A percentile compares a stretch with the other conserved stretches of the same genome.
phyloP scores from a whole-genome alignment of 208 protist genomes.

The Trypanosoma rangeli region DNA sequence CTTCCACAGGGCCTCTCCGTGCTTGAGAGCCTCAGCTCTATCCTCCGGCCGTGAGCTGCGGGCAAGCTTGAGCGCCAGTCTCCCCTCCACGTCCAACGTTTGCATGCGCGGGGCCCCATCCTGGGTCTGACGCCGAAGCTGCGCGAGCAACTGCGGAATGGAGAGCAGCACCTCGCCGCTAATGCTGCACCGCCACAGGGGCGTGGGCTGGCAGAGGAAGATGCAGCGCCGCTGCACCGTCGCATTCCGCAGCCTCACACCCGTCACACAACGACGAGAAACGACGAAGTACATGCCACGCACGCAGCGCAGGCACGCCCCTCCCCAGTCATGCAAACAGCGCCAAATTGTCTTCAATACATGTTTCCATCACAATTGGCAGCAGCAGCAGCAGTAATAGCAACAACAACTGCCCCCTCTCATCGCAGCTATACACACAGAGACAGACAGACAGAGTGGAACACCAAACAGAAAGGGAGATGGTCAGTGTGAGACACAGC shows the following conservation, averaged over 20 bases:
- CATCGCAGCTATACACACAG: background rate
- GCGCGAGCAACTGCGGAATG: constrained; percentile 22
- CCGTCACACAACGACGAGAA: background rate
- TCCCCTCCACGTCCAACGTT: constrained; percentile 63
- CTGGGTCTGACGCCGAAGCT: constrained; percentile 15
- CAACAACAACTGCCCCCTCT: background rate
- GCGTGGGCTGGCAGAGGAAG: constrained; percentile 4
- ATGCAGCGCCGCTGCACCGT: constrained; percentile 30
- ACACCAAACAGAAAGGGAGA: background rate
- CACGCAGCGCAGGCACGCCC: background rate
- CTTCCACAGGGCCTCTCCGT: constrained; percentile 66
- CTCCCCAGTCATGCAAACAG: background rate
- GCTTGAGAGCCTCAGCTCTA: constrained; percentile 61
- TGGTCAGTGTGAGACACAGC: background rate
- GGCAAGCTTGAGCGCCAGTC: constrained; percentile 62
- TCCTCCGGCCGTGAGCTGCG: constrained; percentile 51
- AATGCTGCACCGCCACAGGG: constrained; percentile 9
- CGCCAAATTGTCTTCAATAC: background rate
- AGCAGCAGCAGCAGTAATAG: background rate
- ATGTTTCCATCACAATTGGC: background rate
- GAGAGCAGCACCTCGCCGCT: constrained; percentile 14
- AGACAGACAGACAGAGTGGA: background rate
- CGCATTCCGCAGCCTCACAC: constrained; percentile 20
- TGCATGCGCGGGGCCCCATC: constrained; percentile 29
- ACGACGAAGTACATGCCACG: background rate